Percentiles rank a stretch among this genome's conserved stretches.
Evolutionary conservation across 2,329 filamentous ascomycete species (phyloP).

Genomic region (Cladosporium sp.): DNA sequence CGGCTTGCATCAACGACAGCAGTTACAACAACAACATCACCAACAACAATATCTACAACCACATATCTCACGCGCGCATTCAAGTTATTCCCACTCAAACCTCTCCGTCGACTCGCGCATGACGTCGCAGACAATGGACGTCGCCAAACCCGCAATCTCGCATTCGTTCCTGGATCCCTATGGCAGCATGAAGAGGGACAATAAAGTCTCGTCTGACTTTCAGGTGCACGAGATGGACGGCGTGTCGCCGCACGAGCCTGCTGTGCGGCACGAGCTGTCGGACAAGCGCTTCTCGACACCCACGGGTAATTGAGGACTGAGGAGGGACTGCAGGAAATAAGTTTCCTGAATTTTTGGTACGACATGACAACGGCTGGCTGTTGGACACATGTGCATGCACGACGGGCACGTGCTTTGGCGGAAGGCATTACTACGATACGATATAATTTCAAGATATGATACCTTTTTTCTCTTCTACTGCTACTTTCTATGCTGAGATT

Average conservation of each 20-base stretch:
- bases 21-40: conserved; percentile 13
- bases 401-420: background rate
- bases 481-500: background rate
- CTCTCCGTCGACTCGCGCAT: conserved; percentile 12
- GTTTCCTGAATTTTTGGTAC: background rate
- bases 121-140: conserved; percentile 17
- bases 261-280: conserved; percentile 10
- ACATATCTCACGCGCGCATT: background rate
- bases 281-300: conserved; percentile 20
- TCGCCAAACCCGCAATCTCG: conserved; percentile 22
- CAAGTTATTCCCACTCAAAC: conserved; percentile 15
- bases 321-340: background rate
- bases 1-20: conserved; percentile 26
- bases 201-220: conserved; percentile 12
- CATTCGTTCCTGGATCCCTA: conserved; percentile 27
- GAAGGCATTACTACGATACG: conserved; percentile 6
- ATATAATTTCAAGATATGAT: conserved; percentile 14
- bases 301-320: background rate
- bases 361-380: conserved; percentile 14
- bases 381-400: background rate
- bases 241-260: conserved; percentile 14
- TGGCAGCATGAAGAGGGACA: conserved; percentile 23
- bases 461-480: background rate
- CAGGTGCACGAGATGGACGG: conserved; percentile 22
- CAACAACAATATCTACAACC: conserved; percentile 19